Evolutionary conservation across 108 stramenopile genomes (phyloP), one percentile per base, ranked within the genome.

Genomic region (Conticribra guillardii): DNA sequence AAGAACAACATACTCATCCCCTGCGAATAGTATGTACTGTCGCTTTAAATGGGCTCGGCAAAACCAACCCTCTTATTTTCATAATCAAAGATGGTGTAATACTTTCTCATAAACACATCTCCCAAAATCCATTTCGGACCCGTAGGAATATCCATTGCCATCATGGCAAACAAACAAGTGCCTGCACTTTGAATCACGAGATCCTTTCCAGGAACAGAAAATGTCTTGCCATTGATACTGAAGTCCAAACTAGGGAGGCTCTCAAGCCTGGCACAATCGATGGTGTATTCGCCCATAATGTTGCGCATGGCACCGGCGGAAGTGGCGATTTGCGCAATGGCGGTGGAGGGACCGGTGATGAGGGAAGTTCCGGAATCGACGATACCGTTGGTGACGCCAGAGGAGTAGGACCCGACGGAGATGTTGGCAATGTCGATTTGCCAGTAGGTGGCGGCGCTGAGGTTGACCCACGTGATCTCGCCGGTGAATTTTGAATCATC

Each of bases 91-190:
- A 90, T 94, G 30, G 92, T 81, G 86, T 97, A 98, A 84, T 95
- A 98, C 85, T 97, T 86, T 51, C 94, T 88, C 73, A 99, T 85
- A 71, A 99, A 99, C 22, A 93, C 87, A 80, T 98, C 98, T 30
- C 99, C 99, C 60, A 99, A 85, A 66, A 98, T 96, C 96, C 97
- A 98, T 32, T 93, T 77, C 1, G 97, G 97, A 14, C 84, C 90
- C 28, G 59, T 64, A 8, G 87, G 89, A 52, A 98, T 83, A 82
- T 98, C 98, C 74, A 99, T 92, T 50, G 90, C 97, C 91, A 96
- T 96, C 74, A 99, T 87, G 16, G 96, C 97, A 71, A 99, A 93
- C 37, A 99, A 68, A 82, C 98, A 99, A 41, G 80, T 85, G 18
- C 84, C 84, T 28, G 82, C 73, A 52, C 90, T 60, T 71, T 98